These are phyloP conservation scores for Euphorbia tirucalli DNA, from an alignment of 345 rosid species.

Conservation along the genomic window DNA sequence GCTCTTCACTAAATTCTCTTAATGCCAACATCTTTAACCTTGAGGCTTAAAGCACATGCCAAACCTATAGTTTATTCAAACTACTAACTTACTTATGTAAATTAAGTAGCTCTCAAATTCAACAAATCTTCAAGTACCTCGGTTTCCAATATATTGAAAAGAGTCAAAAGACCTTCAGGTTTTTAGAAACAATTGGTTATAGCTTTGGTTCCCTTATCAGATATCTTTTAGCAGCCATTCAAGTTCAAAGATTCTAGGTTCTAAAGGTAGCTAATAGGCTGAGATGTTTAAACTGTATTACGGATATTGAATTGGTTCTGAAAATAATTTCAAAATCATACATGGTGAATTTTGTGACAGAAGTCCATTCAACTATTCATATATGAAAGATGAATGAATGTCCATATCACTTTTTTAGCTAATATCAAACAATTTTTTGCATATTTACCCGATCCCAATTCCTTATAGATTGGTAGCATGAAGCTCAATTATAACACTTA, in stretches of 20 bases:
- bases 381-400: too few relatives aligned
- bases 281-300: slow-evolving; percentile 23
- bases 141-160: slow-evolving; percentile 94
- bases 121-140: slow-evolving; percentile 47
- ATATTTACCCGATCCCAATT: too few relatives aligned
- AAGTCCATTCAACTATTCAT: too few relatives aligned
- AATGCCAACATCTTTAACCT: slow-evolving; percentile 62
- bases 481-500: too few relatives aligned
- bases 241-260: slow-evolving; percentile 70
- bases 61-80: slow-evolving; percentile 13
- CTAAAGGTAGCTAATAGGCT: slow-evolving; percentile 53
- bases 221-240: slow-evolving; percentile 91
- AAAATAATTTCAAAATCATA: not conserved
- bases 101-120: not conserved
- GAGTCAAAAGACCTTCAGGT: slow-evolving; percentile 65
- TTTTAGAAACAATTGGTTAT: slow-evolving; percentile 57
- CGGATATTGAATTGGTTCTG: not conserved
- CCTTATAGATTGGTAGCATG: too few relatives aligned
- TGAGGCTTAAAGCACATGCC: slow-evolving; percentile 29
- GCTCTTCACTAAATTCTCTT: slow-evolving; percentile 63
- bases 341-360: not conserved
- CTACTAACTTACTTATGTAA: not conserved
- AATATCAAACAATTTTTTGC: too few relatives aligned
- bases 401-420: too few relatives aligned
- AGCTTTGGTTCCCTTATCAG: slow-evolving; percentile 75